Evolutionary conservation across 352 stramenopile genomes (phyloP).

Genomic region (Globisporangium paroecandrum): DNA sequence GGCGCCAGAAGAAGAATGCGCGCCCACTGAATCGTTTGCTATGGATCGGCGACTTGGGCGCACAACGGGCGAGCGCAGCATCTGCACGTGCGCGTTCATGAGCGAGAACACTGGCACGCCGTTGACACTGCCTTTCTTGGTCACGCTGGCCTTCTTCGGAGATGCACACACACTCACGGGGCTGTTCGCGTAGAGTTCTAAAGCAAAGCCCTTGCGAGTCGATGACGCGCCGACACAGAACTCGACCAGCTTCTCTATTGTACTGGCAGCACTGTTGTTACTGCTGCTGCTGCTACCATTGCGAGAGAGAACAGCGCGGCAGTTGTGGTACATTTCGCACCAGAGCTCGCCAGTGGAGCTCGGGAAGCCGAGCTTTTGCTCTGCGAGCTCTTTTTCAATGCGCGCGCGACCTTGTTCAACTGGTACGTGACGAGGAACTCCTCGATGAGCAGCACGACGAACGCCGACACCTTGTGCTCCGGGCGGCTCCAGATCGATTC

Average conservation of each 20-base stretch:
- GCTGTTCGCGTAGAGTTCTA: conserved; percentile 24
- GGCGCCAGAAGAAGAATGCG: neutral
- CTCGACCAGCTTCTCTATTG: conserved; percentile 50
- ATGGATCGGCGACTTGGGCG: conserved; percentile 41
- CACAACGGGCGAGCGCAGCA: conserved; percentile 47
- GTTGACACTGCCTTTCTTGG: conserved; percentile 27
- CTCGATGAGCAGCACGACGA: conserved; percentile 53
- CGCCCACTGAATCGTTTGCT: neutral
- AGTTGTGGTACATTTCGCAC: conserved; percentile 59
- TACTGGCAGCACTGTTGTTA: conserved; percentile 13
- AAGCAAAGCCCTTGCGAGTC: conserved; percentile 25
- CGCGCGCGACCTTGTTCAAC: conserved; percentile 27
- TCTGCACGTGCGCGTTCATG: conserved; percentile 43
- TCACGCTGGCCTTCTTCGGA: conserved; percentile 31
- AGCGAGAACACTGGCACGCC: conserved; percentile 28
- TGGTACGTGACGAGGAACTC: conserved; percentile 50
- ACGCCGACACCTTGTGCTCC: conserved; percentile 21
- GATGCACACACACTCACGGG: conserved; percentile 41
- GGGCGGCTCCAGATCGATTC: conserved; percentile 8
- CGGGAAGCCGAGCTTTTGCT: conserved; percentile 22
- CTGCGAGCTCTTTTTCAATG: conserved; percentile 42
- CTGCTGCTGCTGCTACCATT: conserved; percentile 9
- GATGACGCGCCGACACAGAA: conserved; percentile 33
- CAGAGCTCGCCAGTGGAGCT: conserved; percentile 32
- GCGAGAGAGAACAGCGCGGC: conserved; percentile 30